Base-by-base conservation (phyloP, 768 basidiomycete species). In the Russula emetica region DNA sequence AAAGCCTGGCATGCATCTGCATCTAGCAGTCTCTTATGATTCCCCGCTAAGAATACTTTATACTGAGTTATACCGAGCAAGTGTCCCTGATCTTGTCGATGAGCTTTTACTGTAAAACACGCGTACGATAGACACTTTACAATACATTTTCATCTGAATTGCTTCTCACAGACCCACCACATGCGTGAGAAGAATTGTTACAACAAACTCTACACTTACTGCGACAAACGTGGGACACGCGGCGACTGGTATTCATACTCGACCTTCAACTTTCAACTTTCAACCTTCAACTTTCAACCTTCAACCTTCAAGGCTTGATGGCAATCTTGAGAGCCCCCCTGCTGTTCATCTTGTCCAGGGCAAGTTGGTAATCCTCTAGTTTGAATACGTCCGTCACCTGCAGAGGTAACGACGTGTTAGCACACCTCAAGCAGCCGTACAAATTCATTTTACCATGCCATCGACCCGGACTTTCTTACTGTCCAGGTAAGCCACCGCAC, bases 401-500 rank as follows among this genome's bases (percentile, higher is more conserved):
- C 6, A 58, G 24, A 26, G 9, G 24, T 20, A 28, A 38, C 20
- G 56, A 36, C 24, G n/a, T 32, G 42, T 66, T 34, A 60, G 54
- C 26, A 52, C 14, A 28, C 34, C 9, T 52, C 20, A 32, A 32
- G 16, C 42, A 8, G 32, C 20, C n/a, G 20, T 26, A 47, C 32
- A 5, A 22, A 1, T 3, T 44, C 3, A 64, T 75, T n/a, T 80
- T 30, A 90, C 87, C 79, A 92, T 89, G n/a, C 88, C 90, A 73
- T 87, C 86, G 26, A 88, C 83, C 60, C 79, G 87, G 70, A 94
- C 79, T 76, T 92, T 94, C 8, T 90, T 90, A 67, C 85, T 84
- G 70, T 96, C 93, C 22, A 96, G 84, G 73, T 94, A 94, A 14
- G 86, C 89, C 40, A 96, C 85, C 2, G 93, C 92, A 6, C 93